phyloP scores from a whole-genome alignment of 495 filamentous ascomycete species.

The Trichoderma orchidacearum region DNA sequence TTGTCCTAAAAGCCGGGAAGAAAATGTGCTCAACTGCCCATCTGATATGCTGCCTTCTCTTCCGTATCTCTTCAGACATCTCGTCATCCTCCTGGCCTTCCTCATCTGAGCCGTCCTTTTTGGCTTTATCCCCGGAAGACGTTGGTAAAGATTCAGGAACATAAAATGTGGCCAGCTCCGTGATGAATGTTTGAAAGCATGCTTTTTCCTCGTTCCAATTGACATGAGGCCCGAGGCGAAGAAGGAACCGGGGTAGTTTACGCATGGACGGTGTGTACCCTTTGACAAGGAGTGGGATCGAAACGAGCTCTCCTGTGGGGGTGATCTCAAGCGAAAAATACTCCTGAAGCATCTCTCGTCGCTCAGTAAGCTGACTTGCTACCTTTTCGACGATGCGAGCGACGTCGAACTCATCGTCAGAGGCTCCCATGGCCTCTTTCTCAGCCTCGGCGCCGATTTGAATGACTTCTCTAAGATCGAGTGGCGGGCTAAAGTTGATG shows the following conservation, averaged over 20 bases:
- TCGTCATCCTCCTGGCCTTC: conserved; percentile 22
- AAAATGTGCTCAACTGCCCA: conserved; percentile 56
- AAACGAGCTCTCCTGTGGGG: conserved; percentile 57
- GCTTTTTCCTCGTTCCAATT: conserved; percentile 73
- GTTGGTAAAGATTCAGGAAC: conserved; percentile 72
- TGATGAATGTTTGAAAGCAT: conserved; percentile 77
- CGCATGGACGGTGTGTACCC: conserved; percentile 75
- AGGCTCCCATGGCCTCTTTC: conserved; percentile 17
- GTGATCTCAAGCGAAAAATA: conserved; percentile 86
- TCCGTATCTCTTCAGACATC: conserved; percentile 38
- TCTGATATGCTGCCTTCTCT: conserved; percentile 42
- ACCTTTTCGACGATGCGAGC: conserved; percentile 50
- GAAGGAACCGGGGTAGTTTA: conserved; percentile 80
- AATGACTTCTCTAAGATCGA: conserved; percentile 58
- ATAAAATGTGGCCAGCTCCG: conserved; percentile 85
- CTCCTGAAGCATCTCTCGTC: conserved; percentile 76
- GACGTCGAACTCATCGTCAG: conserved; percentile 48
- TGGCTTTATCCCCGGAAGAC: conserved; percentile 19
- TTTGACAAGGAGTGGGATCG: conserved; percentile 75
- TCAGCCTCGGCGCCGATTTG: conserved; percentile 60
- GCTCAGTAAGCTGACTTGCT: conserved; percentile 46
- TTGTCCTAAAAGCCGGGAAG: conserved; percentile 69
- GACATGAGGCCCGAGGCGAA: conserved; percentile 78
- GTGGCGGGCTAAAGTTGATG: conserved; percentile 66
- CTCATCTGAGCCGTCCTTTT: conserved; percentile 23